Base-by-base conservation (phyloP, 1,284 basidiomycete genomes). In the Ustilago crameri region DNA sequence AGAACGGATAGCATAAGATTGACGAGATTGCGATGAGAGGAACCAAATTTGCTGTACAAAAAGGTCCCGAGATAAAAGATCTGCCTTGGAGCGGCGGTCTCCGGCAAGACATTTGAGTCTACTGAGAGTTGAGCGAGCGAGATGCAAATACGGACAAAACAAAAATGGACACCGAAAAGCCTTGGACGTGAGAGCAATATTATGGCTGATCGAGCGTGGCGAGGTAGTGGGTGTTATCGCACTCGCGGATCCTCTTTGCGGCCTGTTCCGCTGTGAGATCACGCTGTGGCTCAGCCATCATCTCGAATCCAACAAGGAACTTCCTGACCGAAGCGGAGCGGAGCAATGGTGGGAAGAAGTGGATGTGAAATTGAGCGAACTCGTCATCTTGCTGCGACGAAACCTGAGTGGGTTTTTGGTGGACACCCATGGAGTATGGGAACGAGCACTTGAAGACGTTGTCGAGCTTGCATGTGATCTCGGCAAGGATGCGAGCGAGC, bases 381-480 rank as follows among this genome's bases (percentile, higher is more conserved):
- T 78, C 75, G 34, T 74, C 59, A 22, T 71, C 45, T 17, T 75
- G 54, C 18, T 90, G 78, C 45, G 82, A 74, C 9, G 60, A 61
- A 45, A 89, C 86, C 42, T 85, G 86, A 88, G 87, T 84, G 92
- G 95, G 84, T 91, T 93, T 44, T 43, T 83, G 81, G 50, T 83
- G 81, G 3, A 97, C 87, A 40, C 93, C 94, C 93, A 97, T 95
- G n/a, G 92, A 94, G 83, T 97, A 97, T 0, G 94, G 91, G 85
- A 97, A 97, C 0, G 92, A 91, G 81, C 91, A 86, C 51, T 85
- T 82, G 75, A 83, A 84, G 18, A 82, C 43, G 41, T 82, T 81
- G 51, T 83, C 81, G 24, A 75, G 63, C 37, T 78, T 66, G 61
- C 79, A 80, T 17, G 81, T 74, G 23, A 75, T 67, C 18, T 75